phyloP scores from a whole-genome alignment of 495 filamentous ascomycete genomes.

The Podospora sp. region DNA sequence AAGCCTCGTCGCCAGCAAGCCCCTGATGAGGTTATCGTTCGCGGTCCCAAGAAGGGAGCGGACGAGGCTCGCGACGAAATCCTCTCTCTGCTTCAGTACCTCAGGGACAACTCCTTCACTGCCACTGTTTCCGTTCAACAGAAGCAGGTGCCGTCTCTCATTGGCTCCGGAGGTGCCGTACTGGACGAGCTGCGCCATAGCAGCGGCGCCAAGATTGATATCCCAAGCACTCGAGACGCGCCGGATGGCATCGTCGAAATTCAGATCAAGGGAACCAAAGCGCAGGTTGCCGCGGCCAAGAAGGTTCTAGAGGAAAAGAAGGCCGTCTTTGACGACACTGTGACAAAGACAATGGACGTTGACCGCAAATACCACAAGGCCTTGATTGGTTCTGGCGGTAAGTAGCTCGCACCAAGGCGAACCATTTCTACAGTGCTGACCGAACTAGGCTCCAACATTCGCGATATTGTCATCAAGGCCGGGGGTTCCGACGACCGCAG shows the following conservation, averaged over 20 bases:
- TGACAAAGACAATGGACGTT: constrained; percentile 80
- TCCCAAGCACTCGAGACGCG: constrained; percentile 67
- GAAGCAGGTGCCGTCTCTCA: constrained; percentile 83
- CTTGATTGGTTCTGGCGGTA: constrained; percentile 87
- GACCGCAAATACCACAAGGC: constrained; percentile 87
- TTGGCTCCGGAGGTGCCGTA: constrained; percentile 83
- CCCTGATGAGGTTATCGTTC: constrained; percentile 86
- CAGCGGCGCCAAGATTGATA: constrained; percentile 85
- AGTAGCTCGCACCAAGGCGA: constrained; percentile 31
- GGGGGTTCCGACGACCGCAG: constrained; percentile 85
- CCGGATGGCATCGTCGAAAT: constrained; percentile 75
- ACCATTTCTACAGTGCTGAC: constrained; percentile 37
- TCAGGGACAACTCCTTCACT: constrained; percentile 77
- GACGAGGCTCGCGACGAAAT: constrained; percentile 90
- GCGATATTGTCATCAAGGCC: constrained; percentile 81
- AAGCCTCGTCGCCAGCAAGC: constrained; percentile 72
- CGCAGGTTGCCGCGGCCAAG: constrained; percentile 87
- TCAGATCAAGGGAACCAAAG: constrained; percentile 84
- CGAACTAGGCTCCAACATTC: constrained; percentile 75
- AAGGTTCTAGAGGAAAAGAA: constrained; percentile 82
- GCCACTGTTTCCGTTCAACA: constrained; percentile 82
- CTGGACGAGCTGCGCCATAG: constrained; percentile 85
- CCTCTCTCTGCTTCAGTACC: constrained; percentile 79
- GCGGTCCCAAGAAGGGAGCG: constrained; percentile 87
- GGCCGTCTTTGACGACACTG: constrained; percentile 80